These are phyloP conservation scores for Scytalidium sp. DNA, from an alignment of 2,329 filamentous ascomycete species.

Conservation along the genomic window DNA sequence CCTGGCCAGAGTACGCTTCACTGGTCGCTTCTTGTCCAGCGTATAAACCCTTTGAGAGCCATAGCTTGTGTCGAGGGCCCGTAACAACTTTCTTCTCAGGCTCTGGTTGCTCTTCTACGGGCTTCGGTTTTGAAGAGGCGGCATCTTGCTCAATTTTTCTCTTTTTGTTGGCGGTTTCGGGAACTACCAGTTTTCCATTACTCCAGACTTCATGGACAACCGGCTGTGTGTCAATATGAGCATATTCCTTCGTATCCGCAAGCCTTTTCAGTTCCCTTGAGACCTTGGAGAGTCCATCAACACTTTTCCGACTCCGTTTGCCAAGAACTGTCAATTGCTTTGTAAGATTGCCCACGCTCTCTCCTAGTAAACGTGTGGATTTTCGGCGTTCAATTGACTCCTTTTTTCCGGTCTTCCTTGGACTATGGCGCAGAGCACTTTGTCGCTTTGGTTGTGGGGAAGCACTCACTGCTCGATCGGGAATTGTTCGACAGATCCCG, in stretches of 20 bases:
- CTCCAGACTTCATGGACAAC: conserved; percentile 60
- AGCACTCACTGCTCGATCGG: conserved; percentile 39
- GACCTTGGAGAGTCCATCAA: conserved; percentile 44
- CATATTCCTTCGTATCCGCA: conserved; percentile 61
- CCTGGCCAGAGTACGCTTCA: conserved; percentile 23
- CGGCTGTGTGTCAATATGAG: conserved; percentile 55
- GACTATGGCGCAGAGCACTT: conserved; percentile 20
- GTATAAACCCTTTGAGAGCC: conserved; percentile 80
- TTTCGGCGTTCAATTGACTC: conserved; percentile 26
- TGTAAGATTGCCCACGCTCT: conserved; percentile 40
- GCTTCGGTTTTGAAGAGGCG: conserved; percentile 12
- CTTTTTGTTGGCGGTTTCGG: conserved; percentile 33
- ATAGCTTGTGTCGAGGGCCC: conserved; percentile 39
- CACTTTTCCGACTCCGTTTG: conserved; percentile 57
- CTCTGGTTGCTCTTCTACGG: conserved; percentile 9
- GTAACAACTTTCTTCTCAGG: conserved; percentile 25
- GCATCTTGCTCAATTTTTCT: conserved; percentile 31
- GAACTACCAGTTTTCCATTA: conserved; percentile 59
- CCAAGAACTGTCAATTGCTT: conserved; percentile 51
- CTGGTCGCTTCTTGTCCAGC: conserved; percentile 64
- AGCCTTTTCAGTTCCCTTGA: conserved; percentile 58
- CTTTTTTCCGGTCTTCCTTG: conserved; percentile 21
- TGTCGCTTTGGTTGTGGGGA: conserved; percentile 31
- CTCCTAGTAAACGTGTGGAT: conserved; percentile 41
- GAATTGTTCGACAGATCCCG: conserved; percentile 45